Evolutionary conservation across 495 filamentous ascomycete genomes (phyloP).

Genomic region (Paragyromitra xinjiangensis): DNA sequence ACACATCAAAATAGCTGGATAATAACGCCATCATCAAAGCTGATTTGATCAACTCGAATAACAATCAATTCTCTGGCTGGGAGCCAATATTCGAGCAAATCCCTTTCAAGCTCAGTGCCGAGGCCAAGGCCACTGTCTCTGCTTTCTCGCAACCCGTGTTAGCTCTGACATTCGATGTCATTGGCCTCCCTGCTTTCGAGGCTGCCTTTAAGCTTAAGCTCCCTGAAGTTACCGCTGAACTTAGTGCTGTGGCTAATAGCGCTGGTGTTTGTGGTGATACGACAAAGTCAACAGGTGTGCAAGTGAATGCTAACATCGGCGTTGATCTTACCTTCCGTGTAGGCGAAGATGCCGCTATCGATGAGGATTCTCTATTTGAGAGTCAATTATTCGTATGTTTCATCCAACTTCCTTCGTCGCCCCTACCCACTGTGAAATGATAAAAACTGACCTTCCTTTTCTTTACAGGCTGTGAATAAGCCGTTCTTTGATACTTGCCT

Average conservation of each 20-base stretch:
- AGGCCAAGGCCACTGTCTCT: conserved; percentile 10
- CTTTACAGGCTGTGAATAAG: neutral
- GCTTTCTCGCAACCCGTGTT: conserved; percentile 26
- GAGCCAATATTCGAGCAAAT: conserved; percentile 23
- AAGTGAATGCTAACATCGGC: conserved; percentile 7
- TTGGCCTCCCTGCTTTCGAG: conserved; percentile 25
- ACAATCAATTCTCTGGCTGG: conserved; percentile 12
- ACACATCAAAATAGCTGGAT: neutral
- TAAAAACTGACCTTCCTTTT: neutral
- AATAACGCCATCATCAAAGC: conserved; percentile 30
- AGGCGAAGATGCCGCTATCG: neutral
- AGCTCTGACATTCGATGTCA: conserved; percentile 35
- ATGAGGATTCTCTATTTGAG: conserved; percentile 7
- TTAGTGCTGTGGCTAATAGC: neutral
- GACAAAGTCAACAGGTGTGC: conserved; percentile 2
- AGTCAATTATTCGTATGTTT: conserved; percentile 18
- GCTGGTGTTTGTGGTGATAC: conserved; percentile 12
- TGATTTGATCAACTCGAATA: conserved; percentile 10
- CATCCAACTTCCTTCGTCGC: neutral
- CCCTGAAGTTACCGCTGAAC: conserved; percentile 13
- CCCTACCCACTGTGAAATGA: neutral
- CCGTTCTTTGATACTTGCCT: conserved; percentile 22
- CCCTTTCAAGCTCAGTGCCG: conserved; percentile 25
- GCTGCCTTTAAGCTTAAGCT: conserved; percentile 32
- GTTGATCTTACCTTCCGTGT: conserved; percentile 22